These are phyloP conservation scores for Phytophthora quininea DNA, from an alignment of 352 stramenopile genomes.

Conservation along the genomic window DNA sequence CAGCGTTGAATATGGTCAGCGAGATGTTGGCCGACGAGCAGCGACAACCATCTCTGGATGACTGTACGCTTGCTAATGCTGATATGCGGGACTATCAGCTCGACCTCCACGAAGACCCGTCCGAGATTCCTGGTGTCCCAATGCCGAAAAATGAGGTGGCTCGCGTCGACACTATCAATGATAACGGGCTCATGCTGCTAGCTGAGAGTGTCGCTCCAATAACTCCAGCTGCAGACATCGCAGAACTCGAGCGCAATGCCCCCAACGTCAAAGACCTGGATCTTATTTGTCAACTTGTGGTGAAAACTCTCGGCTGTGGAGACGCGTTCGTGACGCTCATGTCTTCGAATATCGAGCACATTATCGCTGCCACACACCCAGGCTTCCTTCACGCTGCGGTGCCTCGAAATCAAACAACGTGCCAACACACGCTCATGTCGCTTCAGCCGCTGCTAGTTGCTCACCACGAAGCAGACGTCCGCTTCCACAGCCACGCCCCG, in stretches of 20 bases:
- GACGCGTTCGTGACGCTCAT: conserved; percentile 62
- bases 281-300: conserved; percentile 53
- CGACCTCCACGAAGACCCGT: conserved; percentile 24
- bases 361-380: conserved; percentile 42
- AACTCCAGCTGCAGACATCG: conserved; percentile 5
- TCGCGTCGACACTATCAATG: conserved; percentile 20
- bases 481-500: conserved; percentile 40
- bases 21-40: conserved; percentile 23
- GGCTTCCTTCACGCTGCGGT: conserved; percentile 30
- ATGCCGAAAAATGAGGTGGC: conserved; percentile 38
- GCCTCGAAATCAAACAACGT: conserved; percentile 55
- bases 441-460: conserved; percentile 46
- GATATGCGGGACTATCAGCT: conserved; percentile 20
- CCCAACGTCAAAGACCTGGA: conserved; percentile 43
- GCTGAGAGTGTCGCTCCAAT: conserved; percentile 20
- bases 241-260: conserved; percentile 25
- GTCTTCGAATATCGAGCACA: conserved; percentile 39
- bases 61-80: conserved; percentile 29
- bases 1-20: conserved; percentile 10
- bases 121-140: conserved; percentile 19
- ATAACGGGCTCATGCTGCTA: conserved; percentile 17
- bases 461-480: conserved; percentile 65
- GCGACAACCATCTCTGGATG: conserved; percentile 12
- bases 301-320: conserved; percentile 52
- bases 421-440: conserved; percentile 63